Evolutionary conservation across 2,329 filamentous ascomycete genomes (phyloP).

Genomic region (Didymella sp.): DNA sequence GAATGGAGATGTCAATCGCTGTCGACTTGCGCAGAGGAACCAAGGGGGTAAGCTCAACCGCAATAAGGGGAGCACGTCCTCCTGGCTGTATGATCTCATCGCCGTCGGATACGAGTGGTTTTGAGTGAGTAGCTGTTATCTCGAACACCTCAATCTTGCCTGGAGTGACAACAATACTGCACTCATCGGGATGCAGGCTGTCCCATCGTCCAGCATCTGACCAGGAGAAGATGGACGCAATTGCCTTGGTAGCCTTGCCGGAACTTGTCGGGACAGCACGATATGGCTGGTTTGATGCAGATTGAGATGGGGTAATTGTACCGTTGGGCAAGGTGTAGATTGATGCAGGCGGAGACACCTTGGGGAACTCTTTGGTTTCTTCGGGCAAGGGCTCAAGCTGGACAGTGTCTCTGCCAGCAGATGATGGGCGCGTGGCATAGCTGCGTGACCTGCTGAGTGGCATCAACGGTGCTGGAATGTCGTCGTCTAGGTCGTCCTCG

Average conservation of each 20-base stretch:
- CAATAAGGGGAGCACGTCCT: slow-evolving; percentile 62
- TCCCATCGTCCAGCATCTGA: slow-evolving; percentile 67
- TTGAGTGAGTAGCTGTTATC: slow-evolving; percentile 58
- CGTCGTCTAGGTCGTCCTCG: slow-evolving; percentile 64
- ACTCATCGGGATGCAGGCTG: slow-evolving; percentile 66
- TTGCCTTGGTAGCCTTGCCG: slow-evolving; percentile 60
- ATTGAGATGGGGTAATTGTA: slow-evolving; percentile 79
- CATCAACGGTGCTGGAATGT: slow-evolving; percentile 49
- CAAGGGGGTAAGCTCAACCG: slow-evolving; percentile 86
- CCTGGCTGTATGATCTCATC: slow-evolving; percentile 49
- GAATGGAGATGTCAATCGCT: slow-evolving; percentile 90
- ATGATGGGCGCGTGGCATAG: slow-evolving; percentile 23
- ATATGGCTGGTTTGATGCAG: slow-evolving; percentile 77
- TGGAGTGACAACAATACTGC: slow-evolving; percentile 67
- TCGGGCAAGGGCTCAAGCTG: slow-evolving; percentile 23
- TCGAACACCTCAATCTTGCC: slow-evolving; percentile 71
- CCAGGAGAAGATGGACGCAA: slow-evolving; percentile 70
- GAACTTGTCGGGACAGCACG: slow-evolving; percentile 60
- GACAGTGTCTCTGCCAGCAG: slow-evolving; percentile 21
- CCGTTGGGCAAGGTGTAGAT: slow-evolving; percentile 49
- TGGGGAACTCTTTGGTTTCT: slow-evolving; percentile 49
- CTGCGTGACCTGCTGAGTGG: slow-evolving; percentile 34
- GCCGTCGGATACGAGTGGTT: slow-evolving; percentile 49
- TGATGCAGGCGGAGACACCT: slow-evolving; percentile 51
- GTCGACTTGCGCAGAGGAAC: slow-evolving; percentile 91